These are phyloP conservation scores for Penicillium robsamsonii DNA, from an alignment of 495 filamentous ascomycete species.

Conservation along the genomic window DNA sequence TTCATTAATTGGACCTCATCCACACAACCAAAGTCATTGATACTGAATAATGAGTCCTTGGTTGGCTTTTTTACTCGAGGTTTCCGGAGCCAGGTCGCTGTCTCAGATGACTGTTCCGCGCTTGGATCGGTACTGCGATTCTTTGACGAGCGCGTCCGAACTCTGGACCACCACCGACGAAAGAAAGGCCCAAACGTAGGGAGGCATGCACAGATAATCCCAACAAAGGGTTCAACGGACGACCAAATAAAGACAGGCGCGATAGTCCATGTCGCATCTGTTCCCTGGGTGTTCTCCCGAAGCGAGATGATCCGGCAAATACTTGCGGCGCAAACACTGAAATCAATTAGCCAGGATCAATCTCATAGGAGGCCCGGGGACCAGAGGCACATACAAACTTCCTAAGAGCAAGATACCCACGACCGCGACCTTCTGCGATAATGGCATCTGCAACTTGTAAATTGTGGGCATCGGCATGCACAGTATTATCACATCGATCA, in stretches of 20 bases:
- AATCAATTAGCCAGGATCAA: background rate
- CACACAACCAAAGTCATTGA: background rate
- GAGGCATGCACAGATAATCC: background rate
- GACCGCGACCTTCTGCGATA: background rate
- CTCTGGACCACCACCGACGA: background rate
- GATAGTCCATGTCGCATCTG: background rate
- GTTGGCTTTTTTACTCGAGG: background rate
- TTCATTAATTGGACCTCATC: background rate
- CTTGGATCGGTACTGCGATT: background rate
- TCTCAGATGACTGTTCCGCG: background rate
- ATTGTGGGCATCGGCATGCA: background rate
- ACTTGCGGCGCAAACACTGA: background rate
- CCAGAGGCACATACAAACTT: background rate
- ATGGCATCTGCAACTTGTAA: background rate
- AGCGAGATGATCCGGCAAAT: background rate
- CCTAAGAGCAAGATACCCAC: background rate
- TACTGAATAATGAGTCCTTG: background rate
- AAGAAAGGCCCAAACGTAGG: conserved; percentile 1
- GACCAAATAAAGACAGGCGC: conserved; percentile 2
- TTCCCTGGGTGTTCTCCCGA: background rate
- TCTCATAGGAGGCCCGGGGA: background rate
- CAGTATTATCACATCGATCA: conserved; percentile 2
- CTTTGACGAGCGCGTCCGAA: background rate
- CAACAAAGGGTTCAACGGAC: background rate
- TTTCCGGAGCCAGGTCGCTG: background rate